Percentiles rank a stretch among this genome's conserved stretches.
phyloP scores from a whole-genome alignment of 1,284 basidiomycete species.

The Sanghuangporus baumii region DNA sequence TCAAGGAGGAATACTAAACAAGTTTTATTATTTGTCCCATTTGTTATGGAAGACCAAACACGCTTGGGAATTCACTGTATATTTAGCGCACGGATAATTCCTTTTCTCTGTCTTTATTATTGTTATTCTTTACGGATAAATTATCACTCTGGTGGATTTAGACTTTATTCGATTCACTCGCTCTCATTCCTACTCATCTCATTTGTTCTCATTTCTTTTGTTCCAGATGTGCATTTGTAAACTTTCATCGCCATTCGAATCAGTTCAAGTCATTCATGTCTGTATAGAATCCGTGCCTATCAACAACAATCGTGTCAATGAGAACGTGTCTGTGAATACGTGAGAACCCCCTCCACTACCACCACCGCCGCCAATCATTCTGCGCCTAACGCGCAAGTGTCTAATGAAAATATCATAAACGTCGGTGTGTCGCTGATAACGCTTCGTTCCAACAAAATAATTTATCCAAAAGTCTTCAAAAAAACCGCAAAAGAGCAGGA shows the following conservation, averaged over 20 bases:
- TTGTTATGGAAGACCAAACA: too few species aligned
- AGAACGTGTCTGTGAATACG: not conserved
- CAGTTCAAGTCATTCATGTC: constrained; percentile 1
- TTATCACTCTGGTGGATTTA: not conserved
- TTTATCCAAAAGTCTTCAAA: not conserved
- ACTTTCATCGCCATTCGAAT: not conserved
- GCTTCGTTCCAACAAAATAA: not conserved
- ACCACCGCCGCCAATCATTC: not conserved
- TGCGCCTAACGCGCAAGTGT: not conserved
- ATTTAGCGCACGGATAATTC: too few species aligned
- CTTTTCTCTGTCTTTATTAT: not conserved
- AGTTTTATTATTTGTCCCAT: too few species aligned
- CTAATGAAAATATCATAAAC: not conserved
- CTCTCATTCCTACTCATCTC: too few species aligned
- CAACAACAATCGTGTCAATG: not conserved
- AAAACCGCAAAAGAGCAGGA: not conserved
- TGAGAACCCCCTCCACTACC: not conserved
- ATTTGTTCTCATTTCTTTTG: not conserved
- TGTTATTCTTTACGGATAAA: not conserved
- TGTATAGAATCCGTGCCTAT: not conserved
- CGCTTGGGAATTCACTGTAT: not conserved
- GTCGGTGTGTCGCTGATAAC: not conserved
- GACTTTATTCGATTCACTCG: too few species aligned
- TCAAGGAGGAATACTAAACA: not conserved
- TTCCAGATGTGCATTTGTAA: not conserved